These are phyloP conservation scores for Rhizopogon roseolus DNA, from an alignment of 768 basidiomycete genomes.

Conservation along the genomic window DNA sequence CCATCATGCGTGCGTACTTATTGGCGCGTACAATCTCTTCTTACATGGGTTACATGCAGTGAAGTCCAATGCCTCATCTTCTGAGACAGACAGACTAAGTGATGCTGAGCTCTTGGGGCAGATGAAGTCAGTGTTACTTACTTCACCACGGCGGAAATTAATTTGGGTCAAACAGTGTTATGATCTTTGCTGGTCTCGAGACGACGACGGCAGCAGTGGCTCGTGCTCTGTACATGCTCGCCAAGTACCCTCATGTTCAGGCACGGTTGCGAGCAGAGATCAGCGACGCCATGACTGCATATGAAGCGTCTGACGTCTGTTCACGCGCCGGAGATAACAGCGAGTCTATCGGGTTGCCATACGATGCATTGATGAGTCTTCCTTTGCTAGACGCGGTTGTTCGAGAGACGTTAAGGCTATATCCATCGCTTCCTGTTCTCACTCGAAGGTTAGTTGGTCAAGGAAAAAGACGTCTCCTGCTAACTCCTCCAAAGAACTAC, in stretches of 20 bases:
- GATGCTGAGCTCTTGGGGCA: constrained; percentile 23
- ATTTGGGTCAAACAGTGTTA: constrained; percentile 9
- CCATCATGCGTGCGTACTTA: constrained; percentile 20
- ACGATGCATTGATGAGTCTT: constrained; percentile 32
- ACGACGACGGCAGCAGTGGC: constrained; percentile 38
- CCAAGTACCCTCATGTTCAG: constrained; percentile 33
- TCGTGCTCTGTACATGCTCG: constrained; percentile 30
- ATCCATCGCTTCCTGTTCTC: constrained; percentile 37
- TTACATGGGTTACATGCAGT: constrained; percentile 11
- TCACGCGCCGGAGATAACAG: too few relatives aligned
- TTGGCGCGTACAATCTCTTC: neutral
- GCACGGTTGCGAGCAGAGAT: constrained; percentile 34
- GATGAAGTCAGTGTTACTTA: constrained; percentile 15
- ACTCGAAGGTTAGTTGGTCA: constrained; percentile 29
- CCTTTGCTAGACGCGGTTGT: constrained; percentile 35
- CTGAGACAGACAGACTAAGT: constrained; percentile 15
- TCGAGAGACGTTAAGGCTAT: constrained; percentile 37
- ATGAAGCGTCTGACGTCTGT: too few relatives aligned
- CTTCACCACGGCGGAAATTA: too few relatives aligned
- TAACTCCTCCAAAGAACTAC: constrained; percentile 22
- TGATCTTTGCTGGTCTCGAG: constrained; percentile 39
- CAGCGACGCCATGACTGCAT: constrained; percentile 9
- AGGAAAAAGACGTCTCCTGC: too few relatives aligned
- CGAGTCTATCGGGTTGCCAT: constrained; percentile 30
- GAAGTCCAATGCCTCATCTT: constrained; percentile 14